Evolutionary conservation across 306 rosid genomes (phyloP).

Genomic region (Purshia tridentata): DNA sequence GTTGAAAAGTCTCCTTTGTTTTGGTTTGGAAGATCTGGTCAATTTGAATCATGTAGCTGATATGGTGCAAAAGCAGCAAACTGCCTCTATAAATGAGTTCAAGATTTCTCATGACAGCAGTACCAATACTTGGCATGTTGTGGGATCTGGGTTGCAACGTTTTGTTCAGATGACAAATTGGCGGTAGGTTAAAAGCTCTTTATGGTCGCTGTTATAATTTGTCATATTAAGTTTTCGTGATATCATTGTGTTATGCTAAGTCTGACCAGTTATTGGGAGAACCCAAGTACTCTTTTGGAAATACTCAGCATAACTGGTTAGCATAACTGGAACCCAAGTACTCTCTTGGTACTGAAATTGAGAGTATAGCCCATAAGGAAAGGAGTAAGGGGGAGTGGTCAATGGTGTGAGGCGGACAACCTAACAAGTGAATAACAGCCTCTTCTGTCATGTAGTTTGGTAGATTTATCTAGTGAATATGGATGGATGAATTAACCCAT

Average conservation of each 20-base stretch:
- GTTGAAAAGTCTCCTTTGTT: constrained; percentile 37
- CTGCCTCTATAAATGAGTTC: constrained; percentile 76
- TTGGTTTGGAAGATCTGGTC: constrained; percentile 46
- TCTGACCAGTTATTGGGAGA: too few species aligned
- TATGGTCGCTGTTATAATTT: constrained; percentile 1
- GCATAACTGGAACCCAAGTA: too few species aligned
- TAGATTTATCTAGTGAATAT: neutral
- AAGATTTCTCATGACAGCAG: constrained; percentile 62
- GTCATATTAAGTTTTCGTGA: constrained; percentile 6
- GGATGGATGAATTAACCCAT: neutral
- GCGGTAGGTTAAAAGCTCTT: constrained; percentile 56
- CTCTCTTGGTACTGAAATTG: too few species aligned
- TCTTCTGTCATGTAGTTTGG: neutral
- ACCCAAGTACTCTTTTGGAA: too few species aligned
- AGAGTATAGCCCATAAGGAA: neutral
- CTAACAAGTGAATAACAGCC: neutral
- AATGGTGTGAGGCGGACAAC: neutral
- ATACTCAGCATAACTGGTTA: too few species aligned
- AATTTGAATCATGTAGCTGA: constrained; percentile 72
- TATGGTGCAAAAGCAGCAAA: constrained; percentile 63
- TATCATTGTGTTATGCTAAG: neutral
- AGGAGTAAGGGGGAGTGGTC: neutral
- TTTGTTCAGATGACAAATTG: constrained; percentile 97
- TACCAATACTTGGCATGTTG: constrained; percentile 68
- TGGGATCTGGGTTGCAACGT: constrained; percentile 87